A percentile compares a stretch with the other conserved stretches of the same genome.
These are phyloP conservation scores for Lachnellula occidentalis DNA, from an alignment of 2,329 filamentous ascomycete species.

Conservation along the genomic window DNA sequence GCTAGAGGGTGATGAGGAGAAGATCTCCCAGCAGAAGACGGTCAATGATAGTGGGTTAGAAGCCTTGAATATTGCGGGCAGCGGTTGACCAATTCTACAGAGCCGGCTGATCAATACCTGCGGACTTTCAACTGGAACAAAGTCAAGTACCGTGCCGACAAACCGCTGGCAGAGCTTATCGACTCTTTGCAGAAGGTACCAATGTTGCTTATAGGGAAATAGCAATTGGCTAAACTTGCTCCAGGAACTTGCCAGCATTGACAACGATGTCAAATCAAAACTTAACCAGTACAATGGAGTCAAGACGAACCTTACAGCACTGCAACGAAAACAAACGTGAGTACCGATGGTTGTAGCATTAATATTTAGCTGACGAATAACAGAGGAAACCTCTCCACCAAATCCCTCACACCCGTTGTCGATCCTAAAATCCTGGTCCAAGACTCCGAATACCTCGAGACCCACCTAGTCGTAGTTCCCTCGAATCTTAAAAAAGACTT, in stretches of 20 bases:
- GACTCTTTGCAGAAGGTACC: slow-evolving; percentile 79
- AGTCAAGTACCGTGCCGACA: slow-evolving; percentile 92
- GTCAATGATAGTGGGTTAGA: slow-evolving; percentile 71
- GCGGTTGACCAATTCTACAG: slow-evolving; percentile 41
- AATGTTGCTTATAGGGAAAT: background rate
- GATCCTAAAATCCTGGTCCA: slow-evolving; percentile 74
- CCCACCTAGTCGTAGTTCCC: slow-evolving; percentile 87
- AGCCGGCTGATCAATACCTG: slow-evolving; percentile 92
- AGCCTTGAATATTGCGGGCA: background rate
- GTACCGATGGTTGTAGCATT: slow-evolving; percentile 25
- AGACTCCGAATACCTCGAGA: slow-evolving; percentile 95
- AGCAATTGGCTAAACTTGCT: background rate
- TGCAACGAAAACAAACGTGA: slow-evolving; percentile 85
- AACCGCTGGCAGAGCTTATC: slow-evolving; percentile 79
- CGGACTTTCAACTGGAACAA: slow-evolving; percentile 93
- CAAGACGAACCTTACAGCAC: slow-evolving; percentile 74
- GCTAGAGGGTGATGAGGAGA: slow-evolving; percentile 32
- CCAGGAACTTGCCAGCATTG: slow-evolving; percentile 82
- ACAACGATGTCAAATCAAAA: slow-evolving; percentile 93
- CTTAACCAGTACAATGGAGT: slow-evolving; percentile 90
- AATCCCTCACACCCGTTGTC: slow-evolving; percentile 85
- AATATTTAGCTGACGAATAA: slow-evolving; percentile 12
- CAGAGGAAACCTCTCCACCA: slow-evolving; percentile 88
- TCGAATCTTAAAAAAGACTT: slow-evolving; percentile 79
- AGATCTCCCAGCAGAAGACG: slow-evolving; percentile 71